A percentile compares a stretch with the other conserved stretches of the same genome.
These are phyloP conservation scores for Alternaria solani DNA, from an alignment of 2,329 filamentous ascomycete genomes.

Conservation along the genomic window DNA sequence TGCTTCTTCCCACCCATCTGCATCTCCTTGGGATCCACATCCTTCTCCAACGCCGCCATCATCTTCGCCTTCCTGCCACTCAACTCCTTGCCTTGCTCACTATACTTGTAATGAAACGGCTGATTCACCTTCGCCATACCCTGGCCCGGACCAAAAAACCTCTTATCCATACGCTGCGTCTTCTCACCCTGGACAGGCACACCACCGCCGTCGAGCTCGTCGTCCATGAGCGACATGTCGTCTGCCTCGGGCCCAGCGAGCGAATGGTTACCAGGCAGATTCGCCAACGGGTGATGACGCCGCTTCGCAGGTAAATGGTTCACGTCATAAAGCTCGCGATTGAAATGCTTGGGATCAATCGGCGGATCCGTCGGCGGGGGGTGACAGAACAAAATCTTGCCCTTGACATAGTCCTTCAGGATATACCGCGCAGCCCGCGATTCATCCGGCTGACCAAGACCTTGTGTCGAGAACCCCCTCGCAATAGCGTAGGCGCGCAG, in stretches of 20 bases:
- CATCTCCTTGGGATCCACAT: conserved; percentile 82
- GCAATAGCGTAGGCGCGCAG: conserved; percentile 86
- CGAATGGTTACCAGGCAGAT: conserved; percentile 51
- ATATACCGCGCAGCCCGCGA: conserved; percentile 88
- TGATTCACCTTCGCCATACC: conserved; percentile 71
- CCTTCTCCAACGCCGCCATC: conserved; percentile 83
- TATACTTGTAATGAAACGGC: conserved; percentile 92
- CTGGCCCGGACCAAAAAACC: conserved; percentile 80
- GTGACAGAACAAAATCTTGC: conserved; percentile 90
- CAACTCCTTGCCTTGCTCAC: conserved; percentile 82
- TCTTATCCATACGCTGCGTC: conserved; percentile 79
- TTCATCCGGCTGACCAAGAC: conserved; percentile 90
- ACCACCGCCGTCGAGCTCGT: conserved; percentile 56
- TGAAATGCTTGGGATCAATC: conserved; percentile 80
- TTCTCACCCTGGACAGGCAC: conserved; percentile 68
- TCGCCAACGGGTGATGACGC: conserved; percentile 66
- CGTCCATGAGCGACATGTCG: conserved; percentile 53
- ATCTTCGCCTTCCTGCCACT: conserved; percentile 83
- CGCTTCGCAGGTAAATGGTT: conserved; percentile 83
- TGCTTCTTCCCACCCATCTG: conserved; percentile 85
- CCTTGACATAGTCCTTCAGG: conserved; percentile 96
- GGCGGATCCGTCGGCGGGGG: conserved; percentile 75
- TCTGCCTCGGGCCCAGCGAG: conserved; percentile 41
- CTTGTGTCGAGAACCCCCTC: conserved; percentile 88
- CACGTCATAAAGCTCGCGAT: conserved; percentile 85